phyloP scores from a whole-genome alignment of 345 rosid genomes.

The Hypericum androsaemum region DNA sequence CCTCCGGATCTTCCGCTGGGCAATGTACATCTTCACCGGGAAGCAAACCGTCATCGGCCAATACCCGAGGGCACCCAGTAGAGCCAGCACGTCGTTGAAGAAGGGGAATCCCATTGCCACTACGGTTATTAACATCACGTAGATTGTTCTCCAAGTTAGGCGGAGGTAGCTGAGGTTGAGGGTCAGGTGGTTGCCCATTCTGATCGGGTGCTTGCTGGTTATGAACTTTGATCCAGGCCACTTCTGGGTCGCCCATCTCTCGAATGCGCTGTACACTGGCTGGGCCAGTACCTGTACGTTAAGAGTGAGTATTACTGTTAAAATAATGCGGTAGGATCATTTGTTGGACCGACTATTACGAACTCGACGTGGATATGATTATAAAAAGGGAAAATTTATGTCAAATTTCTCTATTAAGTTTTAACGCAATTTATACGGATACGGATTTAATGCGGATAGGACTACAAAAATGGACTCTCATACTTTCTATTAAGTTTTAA shows the following conservation, averaged over 20 bases:
- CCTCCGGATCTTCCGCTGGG: slow-evolving; percentile 10
- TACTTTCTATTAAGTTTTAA: too few relatives aligned
- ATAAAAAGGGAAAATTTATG: too few relatives aligned
- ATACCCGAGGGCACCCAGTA: slow-evolving; percentile 18
- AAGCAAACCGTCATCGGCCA: slow-evolving; percentile 25
- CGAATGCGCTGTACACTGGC: slow-evolving; percentile 14
- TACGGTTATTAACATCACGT: slow-evolving; percentile 11
- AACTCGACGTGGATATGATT: too few relatives aligned
- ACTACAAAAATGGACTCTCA: too few relatives aligned
- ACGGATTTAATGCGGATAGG: too few relatives aligned
- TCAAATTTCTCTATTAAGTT: too few relatives aligned
- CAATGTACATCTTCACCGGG: slow-evolving; percentile 25
- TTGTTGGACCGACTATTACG: too few relatives aligned
- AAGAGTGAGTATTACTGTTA: too few relatives aligned
- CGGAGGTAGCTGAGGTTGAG: slow-evolving; percentile 11
- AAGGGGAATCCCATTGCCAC: slow-evolving; percentile 23
- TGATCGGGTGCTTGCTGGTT: not conserved
- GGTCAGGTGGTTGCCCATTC: not conserved
- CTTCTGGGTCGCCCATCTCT: slow-evolving; percentile 14
- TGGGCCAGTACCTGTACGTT: slow-evolving; percentile 15
- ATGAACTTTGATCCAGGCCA: slow-evolving; percentile 18
- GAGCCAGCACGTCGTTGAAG: slow-evolving; percentile 23
- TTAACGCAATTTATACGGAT: too few relatives aligned
- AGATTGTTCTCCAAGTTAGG: slow-evolving; percentile 17
- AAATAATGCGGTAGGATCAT: too few relatives aligned